Evolutionary conservation across 2,329 filamentous ascomycete species (phyloP).

Genomic region (Herpomyces periplanetae): DNA sequence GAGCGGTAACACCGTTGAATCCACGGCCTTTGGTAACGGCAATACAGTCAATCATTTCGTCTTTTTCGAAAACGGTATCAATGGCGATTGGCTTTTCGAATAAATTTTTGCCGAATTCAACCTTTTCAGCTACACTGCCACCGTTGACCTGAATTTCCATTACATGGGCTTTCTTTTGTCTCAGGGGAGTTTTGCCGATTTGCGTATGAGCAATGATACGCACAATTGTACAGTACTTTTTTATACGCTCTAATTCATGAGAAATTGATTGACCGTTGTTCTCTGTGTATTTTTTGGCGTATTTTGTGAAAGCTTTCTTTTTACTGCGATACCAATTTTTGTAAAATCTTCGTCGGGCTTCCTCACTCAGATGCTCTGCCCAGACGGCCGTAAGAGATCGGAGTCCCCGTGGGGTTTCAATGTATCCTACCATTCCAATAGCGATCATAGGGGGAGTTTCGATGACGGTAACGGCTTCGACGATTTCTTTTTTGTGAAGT

Average conservation of each 20-base stretch:
- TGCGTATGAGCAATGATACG: slow-evolving; percentile 97
- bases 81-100: slow-evolving; percentile 97
- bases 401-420: slow-evolving; percentile 96
- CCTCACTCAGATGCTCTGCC: slow-evolving; percentile 95
- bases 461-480: slow-evolving; percentile 55
- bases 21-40: slow-evolving; percentile 99
- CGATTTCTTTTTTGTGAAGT: slow-evolving; percentile 95
- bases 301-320: slow-evolving; percentile 99
- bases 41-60: slow-evolving; percentile 97
- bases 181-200: slow-evolving; percentile 93
- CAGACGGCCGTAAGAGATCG: slow-evolving; percentile 97
- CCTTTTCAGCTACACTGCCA: slow-evolving; percentile 79
- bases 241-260: slow-evolving; percentile 95
- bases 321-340: slow-evolving; percentile 99
- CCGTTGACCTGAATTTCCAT: slow-evolving; percentile 99
- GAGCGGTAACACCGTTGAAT: slow-evolving; percentile 77
- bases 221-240: slow-evolving; percentile 99
- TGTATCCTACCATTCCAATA: slow-evolving; percentile 98
- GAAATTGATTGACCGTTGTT: slow-evolving; percentile 56
- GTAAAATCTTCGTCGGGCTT: slow-evolving; percentile 98
- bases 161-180: slow-evolving; percentile 99
- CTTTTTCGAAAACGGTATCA: slow-evolving; percentile 83
- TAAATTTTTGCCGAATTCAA: slow-evolving; percentile 65
- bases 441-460: slow-evolving; percentile 94
- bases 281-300: slow-evolving; percentile 99